Evolutionary conservation across 164 flowering plant species (phyloP), one percentile per base, ranked within the genome.

Genomic region (Akebia trifoliata): DNA sequence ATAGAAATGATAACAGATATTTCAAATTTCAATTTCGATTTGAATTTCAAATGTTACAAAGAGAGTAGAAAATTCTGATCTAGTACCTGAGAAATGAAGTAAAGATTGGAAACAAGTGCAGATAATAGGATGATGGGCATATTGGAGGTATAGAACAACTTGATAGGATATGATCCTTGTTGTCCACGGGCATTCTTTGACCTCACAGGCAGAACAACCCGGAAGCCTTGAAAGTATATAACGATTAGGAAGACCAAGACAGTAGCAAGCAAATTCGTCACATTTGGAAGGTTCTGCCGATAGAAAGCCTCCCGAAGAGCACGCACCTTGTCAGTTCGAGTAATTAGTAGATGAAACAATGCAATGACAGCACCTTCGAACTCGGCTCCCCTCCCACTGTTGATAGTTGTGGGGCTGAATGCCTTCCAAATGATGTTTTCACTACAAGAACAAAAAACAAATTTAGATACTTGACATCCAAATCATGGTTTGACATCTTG

Each of bases 91-190:
- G 92, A 85, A 61, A 85, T 83, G 63, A 85, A 85, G 70, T 85
- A 85, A 8, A 85, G 76, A 50, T 85, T 83, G 62, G 88, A 65
- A 0, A 85, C 92, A 67, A 85, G 92, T 1, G 92, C 92, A 64
- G 92, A 85, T 39, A 83, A 88, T 24, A 85, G 68, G 69, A 85
- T 83, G 65, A 85, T 85, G 44, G 91, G 91, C 91, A 85, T 85
- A 72, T 85, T 85, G 43, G 91, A 82, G 55, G 87, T 85, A 76
- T 84, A 84, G 71, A 84, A 84, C 54, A 84, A 69, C 68, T 84
- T 84, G 63, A 84, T 84, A 3, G 90, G 90, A 39, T 84, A 84
- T 46, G 90, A 84, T n/a, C 90, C 90, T 69, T 84, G 90, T 45
- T 84, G 90, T 34, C 90, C 90, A 40, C 90, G 81, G 21, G 90